A percentile compares a stretch with the other conserved stretches of the same genome.
Evolutionary conservation across 1,284 basidiomycete genomes (phyloP).

Genomic region (Rhizopogon hawkerae): DNA sequence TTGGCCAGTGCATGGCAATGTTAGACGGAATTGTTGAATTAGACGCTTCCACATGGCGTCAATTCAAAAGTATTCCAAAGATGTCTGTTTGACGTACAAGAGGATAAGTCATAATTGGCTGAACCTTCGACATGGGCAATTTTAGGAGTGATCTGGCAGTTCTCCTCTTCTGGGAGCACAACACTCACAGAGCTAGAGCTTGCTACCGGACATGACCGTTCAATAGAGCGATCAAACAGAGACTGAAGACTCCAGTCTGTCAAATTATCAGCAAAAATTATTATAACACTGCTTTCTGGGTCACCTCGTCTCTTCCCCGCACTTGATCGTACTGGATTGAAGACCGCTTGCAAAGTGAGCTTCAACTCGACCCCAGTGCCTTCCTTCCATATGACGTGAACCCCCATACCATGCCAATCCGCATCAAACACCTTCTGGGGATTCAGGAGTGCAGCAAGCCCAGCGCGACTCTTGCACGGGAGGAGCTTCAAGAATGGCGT

Average conservation of each 20-base stretch:
- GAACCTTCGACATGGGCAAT: constrained; percentile 29
- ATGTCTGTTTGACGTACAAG: constrained; percentile 31
- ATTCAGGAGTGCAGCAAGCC: constrained; percentile 79
- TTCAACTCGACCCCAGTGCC: constrained; percentile 50
- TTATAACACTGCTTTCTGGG: neutral
- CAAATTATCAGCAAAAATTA: neutral
- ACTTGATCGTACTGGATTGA: constrained; percentile 64
- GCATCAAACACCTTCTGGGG: constrained; percentile 82
- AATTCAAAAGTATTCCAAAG: constrained; percentile 8
- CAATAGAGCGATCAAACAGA: constrained; percentile 64
- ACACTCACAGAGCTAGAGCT: constrained; percentile 46
- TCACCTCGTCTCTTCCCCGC: constrained; percentile 49
- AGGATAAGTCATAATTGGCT: constrained; percentile 43
- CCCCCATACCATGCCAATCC: constrained; percentile 80
- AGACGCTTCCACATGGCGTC: constrained; percentile 1
- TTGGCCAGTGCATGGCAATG: constrained; percentile 48
- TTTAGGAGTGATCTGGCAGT: constrained; percentile 44
- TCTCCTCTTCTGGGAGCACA: constrained; percentile 32
- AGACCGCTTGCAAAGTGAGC: constrained; percentile 76
- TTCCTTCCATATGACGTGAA: constrained; percentile 48
- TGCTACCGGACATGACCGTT: constrained; percentile 54
- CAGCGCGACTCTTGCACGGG: constrained; percentile 88
- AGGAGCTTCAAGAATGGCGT: constrained; percentile 93
- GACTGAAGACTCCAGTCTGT: constrained; percentile 74
- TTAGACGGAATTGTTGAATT: constrained; percentile 35